Base-by-base conservation (phyloP, 108 stramenopile genomes). In the Cylindrotheca fusiformis region DNA sequence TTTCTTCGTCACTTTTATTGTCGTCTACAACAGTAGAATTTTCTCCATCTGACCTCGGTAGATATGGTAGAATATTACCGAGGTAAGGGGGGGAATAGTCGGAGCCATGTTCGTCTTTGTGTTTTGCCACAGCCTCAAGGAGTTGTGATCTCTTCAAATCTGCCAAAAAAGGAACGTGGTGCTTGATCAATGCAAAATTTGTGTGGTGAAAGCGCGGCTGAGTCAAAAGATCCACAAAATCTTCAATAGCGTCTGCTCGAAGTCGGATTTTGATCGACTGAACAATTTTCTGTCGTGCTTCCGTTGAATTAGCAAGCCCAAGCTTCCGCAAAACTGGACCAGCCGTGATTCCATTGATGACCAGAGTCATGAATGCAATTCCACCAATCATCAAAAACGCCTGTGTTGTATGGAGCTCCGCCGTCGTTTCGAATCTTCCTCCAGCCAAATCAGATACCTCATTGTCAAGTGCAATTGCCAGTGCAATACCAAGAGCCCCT, bases 401-500 rank as follows among this genome's bases (percentile, higher is more conserved):
- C 48, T 60, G 68, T 2, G 48, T 47, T 2, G 61, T 67, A 21
- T 66, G 52, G 23, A 41, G 32, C 44, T 71, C 51, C 22, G 23
- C 54, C 19, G 14, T 21, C 12, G 59, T 53, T 0, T 47, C 5
- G 54, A 63, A 64, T 32, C 10, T 20, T 21, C 57, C 67, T 26
- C 52, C 64, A 24, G 64, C 20, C 21, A 55, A 33, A 1, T 23
- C 49, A 14, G 48, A 23, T 0, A 85, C 80, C 54, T 76, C 68
- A 30, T 74, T 79, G 54, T 82, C 82, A 14, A 95, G 75, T 17
- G 79, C 55, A 0, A 96, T 66, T 2, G 87, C 91, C n/a, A 94
- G 58, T 3, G 88, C 81, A 20, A 96, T 79, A 4, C 89, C 93
- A 1, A 95, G 84, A 0, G 96, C 91, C 32, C 96, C 96, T 1